Conservation (phyloP, 2,329 filamentous ascomycete species). For the Cladosporium oxysporum region DNA sequence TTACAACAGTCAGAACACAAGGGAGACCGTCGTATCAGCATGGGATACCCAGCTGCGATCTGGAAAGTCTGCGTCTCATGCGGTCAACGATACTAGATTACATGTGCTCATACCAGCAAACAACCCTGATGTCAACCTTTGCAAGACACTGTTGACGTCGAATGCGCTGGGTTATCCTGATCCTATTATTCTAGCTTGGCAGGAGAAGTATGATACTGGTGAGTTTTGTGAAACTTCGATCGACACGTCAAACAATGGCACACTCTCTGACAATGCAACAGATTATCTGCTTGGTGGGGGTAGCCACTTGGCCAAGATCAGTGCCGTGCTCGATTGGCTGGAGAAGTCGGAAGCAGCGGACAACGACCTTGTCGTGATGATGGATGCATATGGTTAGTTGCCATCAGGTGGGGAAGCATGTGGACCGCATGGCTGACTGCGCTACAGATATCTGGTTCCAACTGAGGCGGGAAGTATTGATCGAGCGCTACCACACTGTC, state of each 20-base stretch:
- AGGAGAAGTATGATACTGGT: conserved; percentile 9
- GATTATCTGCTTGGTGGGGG: conserved; percentile 18
- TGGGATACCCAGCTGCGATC: conserved; percentile 10
- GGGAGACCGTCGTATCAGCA: neutral
- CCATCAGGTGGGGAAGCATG: neutral
- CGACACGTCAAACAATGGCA: neutral
- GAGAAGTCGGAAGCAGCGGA: conserved; percentile 18
- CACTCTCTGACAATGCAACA: neutral
- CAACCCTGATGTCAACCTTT: conserved; percentile 30
- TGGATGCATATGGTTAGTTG: conserved; percentile 31
- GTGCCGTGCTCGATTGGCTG: conserved; percentile 30
- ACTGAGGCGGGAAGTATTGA: conserved; percentile 27
- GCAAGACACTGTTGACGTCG: conserved; percentile 28
- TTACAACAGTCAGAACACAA: conserved; percentile 3
- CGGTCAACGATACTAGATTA: conserved; percentile 22
- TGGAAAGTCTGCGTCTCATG: neutral
- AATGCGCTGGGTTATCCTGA: conserved; percentile 27
- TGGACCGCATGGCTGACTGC: conserved; percentile 4
- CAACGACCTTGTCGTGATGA: conserved; percentile 31
- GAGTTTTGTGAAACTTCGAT: neutral
- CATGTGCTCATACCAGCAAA: conserved; percentile 33
- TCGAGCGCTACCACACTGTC: conserved; percentile 29
- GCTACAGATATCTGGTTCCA: conserved; percentile 32
- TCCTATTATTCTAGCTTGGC: conserved; percentile 24
- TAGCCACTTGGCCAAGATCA: conserved; percentile 34